A percentile compares a stretch with the other conserved stretches of the same genome.
Evolutionary conservation across 1,284 basidiomycete species (phyloP).

Genomic region (Leccinum colubrinum): DNA sequence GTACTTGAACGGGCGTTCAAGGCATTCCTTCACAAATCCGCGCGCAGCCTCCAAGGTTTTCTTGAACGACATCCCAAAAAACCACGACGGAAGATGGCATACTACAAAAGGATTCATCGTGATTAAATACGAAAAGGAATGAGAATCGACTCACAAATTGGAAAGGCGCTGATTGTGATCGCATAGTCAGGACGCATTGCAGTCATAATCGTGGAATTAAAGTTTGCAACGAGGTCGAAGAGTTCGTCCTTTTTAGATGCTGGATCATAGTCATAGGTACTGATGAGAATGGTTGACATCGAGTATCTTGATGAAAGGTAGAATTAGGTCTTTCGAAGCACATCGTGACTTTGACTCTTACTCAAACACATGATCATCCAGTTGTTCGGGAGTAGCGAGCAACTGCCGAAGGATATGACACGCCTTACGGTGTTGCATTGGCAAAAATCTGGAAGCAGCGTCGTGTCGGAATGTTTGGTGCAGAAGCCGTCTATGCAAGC

Average conservation of each 20-base stretch:
- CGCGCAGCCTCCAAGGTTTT: background rate
- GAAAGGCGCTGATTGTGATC: background rate
- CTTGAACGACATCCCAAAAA: constrained; percentile 12
- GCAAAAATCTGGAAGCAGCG: background rate
- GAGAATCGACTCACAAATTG: background rate
- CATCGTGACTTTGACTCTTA: background rate
- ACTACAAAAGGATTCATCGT: background rate
- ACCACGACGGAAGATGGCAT: constrained; percentile 8
- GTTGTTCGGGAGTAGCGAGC: background rate
- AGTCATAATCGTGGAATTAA: background rate
- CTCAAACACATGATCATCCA: constrained; percentile 10
- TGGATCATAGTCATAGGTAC: constrained; percentile 8
- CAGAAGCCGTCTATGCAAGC: background rate
- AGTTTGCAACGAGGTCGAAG: background rate
- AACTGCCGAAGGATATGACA: background rate
- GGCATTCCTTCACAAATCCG: background rate
- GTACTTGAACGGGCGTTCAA: constrained; percentile 8
- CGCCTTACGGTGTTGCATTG: background rate
- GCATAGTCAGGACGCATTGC: constrained; percentile 7
- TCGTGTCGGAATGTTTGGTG: background rate
- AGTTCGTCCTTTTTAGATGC: background rate
- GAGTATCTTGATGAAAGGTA: background rate
- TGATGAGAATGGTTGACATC: constrained; percentile 14
- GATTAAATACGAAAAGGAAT: background rate
- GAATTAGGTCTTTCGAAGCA: background rate